Evolutionary conservation across 2,329 filamentous ascomycete species (phyloP).

Genomic region (Sporothrix protearum): DNA sequence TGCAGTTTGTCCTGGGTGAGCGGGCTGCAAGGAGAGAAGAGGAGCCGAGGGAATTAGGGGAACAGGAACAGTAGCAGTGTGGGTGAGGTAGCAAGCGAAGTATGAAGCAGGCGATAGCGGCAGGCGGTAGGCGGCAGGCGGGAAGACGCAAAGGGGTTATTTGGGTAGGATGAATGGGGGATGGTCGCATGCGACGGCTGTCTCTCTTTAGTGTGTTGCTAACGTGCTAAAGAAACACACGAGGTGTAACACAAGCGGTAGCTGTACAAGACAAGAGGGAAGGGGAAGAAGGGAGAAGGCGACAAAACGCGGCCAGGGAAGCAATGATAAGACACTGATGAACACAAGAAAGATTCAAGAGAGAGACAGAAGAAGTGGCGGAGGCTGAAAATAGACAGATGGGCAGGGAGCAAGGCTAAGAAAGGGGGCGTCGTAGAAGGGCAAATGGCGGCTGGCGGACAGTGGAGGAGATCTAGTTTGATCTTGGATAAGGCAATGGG

Average conservation of each 20-base stretch:
- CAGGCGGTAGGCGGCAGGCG: neutral
- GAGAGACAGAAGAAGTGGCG: neutral
- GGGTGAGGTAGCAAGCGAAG: neutral
- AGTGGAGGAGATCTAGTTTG: neutral
- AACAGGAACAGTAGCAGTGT: neutral
- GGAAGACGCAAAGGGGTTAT: constrained; percentile 2
- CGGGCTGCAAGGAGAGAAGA: neutral
- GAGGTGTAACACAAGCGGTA: constrained; percentile 14
- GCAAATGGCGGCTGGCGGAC: constrained; percentile 8
- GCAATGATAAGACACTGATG: neutral
- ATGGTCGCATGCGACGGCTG: constrained; percentile 14
- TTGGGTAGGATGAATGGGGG: neutral
- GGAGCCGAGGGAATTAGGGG: neutral
- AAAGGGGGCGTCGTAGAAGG: constrained; percentile 5
- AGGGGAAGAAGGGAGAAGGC: neutral
- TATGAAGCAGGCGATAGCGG: constrained; percentile 3
- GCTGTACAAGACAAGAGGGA: neutral
- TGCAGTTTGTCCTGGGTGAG: neutral
- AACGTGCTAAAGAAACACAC: neutral
- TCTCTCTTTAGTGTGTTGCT: constrained; percentile 6
- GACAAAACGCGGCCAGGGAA: neutral
- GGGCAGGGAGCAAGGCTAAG: neutral
- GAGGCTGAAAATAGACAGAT: constrained; percentile 4
- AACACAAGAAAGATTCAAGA: neutral
- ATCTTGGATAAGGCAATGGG: neutral